These are phyloP conservation scores for Antitrichia curtipendula DNA, from an alignment of 225 moss, liverwort and hornwort genomes.

Conservation along the genomic window DNA sequence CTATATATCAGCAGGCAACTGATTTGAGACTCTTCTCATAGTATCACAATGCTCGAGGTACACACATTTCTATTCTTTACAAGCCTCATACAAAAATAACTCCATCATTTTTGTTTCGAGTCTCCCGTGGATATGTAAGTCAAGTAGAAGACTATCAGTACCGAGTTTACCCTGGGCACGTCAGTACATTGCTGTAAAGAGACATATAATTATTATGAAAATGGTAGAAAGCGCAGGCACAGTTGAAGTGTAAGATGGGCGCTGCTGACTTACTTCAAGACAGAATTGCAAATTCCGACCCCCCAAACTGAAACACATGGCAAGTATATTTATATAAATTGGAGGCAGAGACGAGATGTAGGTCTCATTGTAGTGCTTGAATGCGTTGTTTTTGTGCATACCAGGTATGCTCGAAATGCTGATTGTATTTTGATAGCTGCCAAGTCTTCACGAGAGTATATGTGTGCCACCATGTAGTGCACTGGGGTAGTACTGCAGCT, in stretches of 20 bases:
- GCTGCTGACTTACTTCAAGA: not conserved
- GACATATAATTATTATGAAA: not conserved
- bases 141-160: not conserved
- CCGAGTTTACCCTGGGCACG: not conserved
- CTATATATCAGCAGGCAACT: not conserved
- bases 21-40: not conserved
- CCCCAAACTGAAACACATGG: not conserved
- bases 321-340: not conserved
- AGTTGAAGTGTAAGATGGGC: not conserved
- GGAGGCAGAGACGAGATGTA: not conserved
- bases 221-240: not conserved
- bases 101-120: not conserved
- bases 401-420: slow-evolving; percentile 81
- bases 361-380: not conserved
- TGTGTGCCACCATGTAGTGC: slow-evolving; percentile 1
- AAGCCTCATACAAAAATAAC: not conserved
- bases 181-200: not conserved
- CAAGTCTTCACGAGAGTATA: slow-evolving; percentile 44
- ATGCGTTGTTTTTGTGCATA: not conserved
- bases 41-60: not conserved
- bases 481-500: slow-evolving; percentile 15
- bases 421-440: slow-evolving; percentile 76
- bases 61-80: not conserved
- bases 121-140: not conserved
- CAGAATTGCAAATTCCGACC: not conserved